Evolutionary conservation across 495 filamentous ascomycete genomes (phyloP).

Genomic region (Hypoxylon intermedium): DNA sequence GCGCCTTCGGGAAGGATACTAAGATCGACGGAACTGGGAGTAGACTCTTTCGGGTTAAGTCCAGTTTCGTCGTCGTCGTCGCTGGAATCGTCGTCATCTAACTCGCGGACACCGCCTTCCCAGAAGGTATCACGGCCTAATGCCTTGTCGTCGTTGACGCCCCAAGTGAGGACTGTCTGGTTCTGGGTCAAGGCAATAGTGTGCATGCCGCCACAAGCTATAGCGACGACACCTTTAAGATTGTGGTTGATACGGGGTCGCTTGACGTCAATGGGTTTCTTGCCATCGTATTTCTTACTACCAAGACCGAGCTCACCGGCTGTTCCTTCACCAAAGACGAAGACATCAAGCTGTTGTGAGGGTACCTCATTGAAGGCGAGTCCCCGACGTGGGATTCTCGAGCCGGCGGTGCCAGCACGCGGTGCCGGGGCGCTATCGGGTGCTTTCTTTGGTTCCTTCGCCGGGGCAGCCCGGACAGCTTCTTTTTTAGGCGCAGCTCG

Average conservation of each 20-base stretch:
- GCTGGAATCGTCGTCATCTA: constrained; percentile 51
- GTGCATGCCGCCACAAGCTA: constrained; percentile 74
- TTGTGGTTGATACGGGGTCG: constrained; percentile 62
- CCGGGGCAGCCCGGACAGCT: too few species aligned
- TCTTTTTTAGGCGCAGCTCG: constrained; percentile 8
- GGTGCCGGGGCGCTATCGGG: too few species aligned
- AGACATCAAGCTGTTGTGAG: constrained; percentile 55
- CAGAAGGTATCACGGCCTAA: constrained; percentile 68
- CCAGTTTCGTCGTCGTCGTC: constrained; percentile 56
- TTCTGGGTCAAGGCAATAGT: constrained; percentile 67
- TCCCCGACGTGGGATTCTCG: too few species aligned
- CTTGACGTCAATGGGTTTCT: constrained; percentile 63
- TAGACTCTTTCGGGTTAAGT: constrained; percentile 66
- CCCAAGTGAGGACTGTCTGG: constrained; percentile 73
- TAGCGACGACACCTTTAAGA: constrained; percentile 62
- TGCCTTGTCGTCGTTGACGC: constrained; percentile 72
- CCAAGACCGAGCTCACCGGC: constrained; percentile 64
- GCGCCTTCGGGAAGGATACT: constrained; percentile 60
- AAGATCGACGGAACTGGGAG: constrained; percentile 57
- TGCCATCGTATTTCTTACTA: constrained; percentile 50
- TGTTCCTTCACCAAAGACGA: constrained; percentile 63
- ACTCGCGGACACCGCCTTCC: constrained; percentile 60
- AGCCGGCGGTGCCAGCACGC: too few species aligned
- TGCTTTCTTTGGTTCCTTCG: too few species aligned
- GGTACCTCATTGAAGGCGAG: constrained; percentile 51